Conservation (phyloP, 768 basidiomycete species). For the Piloderma croceum region DNA sequence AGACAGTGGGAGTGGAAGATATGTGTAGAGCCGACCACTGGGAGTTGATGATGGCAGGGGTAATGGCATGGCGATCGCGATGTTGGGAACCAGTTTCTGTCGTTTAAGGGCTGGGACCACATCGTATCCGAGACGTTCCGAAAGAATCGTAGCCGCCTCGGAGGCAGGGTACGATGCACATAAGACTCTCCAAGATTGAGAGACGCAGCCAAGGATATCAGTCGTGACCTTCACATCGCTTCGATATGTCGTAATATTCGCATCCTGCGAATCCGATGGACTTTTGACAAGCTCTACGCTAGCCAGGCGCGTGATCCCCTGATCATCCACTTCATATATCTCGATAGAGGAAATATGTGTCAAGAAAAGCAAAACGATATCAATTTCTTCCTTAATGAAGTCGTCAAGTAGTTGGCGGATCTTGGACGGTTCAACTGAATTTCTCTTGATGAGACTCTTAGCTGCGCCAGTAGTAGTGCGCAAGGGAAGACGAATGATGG, state of each 20-base stretch:
- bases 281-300: no score
- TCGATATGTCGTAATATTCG: no score
- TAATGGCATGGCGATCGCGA: slow-evolving; percentile 33
- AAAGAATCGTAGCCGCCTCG: slow-evolving; percentile 22
- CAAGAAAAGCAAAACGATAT: slow-evolving; percentile 39
- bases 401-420: slow-evolving; percentile 36
- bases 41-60: slow-evolving; percentile 8
- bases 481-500: slow-evolving; percentile 44
- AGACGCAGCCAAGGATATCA: slow-evolving; percentile 11
- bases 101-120: slow-evolving; percentile 21
- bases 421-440: slow-evolving; percentile 25
- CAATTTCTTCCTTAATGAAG: slow-evolving; percentile 36
- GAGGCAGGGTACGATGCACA: slow-evolving; percentile 23
- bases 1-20: slow-evolving; percentile 40
- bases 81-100: slow-evolving; percentile 37
- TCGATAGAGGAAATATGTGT: slow-evolving; percentile 35
- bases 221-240: slow-evolving; percentile 7
- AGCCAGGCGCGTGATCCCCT: no score
- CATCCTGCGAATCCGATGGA: no score
- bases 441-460: slow-evolving; percentile 30
- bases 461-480: slow-evolving; percentile 19
- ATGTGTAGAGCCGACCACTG: slow-evolving; percentile 42
- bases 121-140: slow-evolving; percentile 21
- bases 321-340: slow-evolving; percentile 32
- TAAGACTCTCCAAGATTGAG: slow-evolving; percentile 31